phyloP scores from a whole-genome alignment of 2,329 filamentous ascomycete genomes.

The Penicillium sp. region DNA sequence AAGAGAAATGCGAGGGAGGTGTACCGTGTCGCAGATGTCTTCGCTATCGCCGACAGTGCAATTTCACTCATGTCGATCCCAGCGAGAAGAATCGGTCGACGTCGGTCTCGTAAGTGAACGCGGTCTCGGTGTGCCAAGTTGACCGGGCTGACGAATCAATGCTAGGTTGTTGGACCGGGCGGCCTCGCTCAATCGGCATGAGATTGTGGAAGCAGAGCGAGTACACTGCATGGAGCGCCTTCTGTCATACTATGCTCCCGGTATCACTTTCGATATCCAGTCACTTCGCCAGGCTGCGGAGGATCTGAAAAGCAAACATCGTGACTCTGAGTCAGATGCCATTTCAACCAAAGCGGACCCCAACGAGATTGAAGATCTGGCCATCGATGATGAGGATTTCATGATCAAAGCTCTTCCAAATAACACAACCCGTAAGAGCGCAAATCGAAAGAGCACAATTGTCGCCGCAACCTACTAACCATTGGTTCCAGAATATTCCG shows the following conservation, averaged over 20 bases:
- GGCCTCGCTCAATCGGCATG: conserved; percentile 32
- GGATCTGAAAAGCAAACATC: conserved; percentile 42
- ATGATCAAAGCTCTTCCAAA: conserved; percentile 41
- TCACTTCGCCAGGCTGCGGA: conserved; percentile 46
- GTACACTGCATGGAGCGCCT: conserved; percentile 49
- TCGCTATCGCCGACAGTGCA: conserved; percentile 52
- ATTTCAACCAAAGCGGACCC: conserved; percentile 31
- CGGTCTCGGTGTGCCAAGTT: not conserved
- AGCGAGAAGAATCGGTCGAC: conserved; percentile 34
- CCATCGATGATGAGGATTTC: conserved; percentile 43
- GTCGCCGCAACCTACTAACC: not conserved
- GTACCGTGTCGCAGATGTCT: conserved; percentile 54
- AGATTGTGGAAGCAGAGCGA: conserved; percentile 37
- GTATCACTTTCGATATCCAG: conserved; percentile 43
- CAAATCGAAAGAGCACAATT: not conserved
- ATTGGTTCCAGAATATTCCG: conserved; percentile 40
- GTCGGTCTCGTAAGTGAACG: conserved; percentile 31
- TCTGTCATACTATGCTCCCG: conserved; percentile 49
- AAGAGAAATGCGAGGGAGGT: conserved; percentile 58
- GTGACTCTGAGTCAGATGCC: conserved; percentile 31
- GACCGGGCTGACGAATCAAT: conserved; percentile 4
- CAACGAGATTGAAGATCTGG: conserved; percentile 41
- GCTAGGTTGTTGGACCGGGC: conserved; percentile 31
- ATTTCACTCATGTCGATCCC: conserved; percentile 45
- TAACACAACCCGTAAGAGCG: conserved; percentile 39